Evolutionary conservation across 192 early-diverging fungal genomes (phyloP), one percentile per base, ranked within the genome.

Genomic region (Dissophora ornata): DNA sequence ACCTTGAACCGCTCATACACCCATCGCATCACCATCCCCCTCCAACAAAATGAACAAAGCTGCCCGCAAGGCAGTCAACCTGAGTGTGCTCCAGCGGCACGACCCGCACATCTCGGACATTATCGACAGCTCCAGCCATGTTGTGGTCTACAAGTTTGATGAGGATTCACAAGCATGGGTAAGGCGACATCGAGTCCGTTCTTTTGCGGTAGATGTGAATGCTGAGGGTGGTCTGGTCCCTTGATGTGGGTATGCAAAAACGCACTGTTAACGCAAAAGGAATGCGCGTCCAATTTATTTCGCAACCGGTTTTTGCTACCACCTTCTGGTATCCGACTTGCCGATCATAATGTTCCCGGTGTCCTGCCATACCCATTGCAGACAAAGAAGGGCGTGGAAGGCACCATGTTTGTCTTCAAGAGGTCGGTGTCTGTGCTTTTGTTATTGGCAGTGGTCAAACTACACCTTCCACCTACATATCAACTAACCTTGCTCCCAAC

Each of bases 61-160:
- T 19, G 87, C 88, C 30, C 83, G 89, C 44, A 86, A 86, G 48
- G 89, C 86, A 25, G 82, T 89, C 44, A 98, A 98, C 82, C 83
- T 98, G 30, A 86, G 85, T 51, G 95, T 95, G 9, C 80, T 98
- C 47, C 87, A 87, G 46, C 87, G 94, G 21, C 91, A 97, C 71
- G 96, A 98, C 78, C 68, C 84, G 13, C 60, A 83, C 63, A 95
- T 96, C 44, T 77, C 85, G 40, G 86, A 87, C 42, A 92, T 98
- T 55, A 68, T 96, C 30, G 95, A 96, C 84, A 88, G 85, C 33
- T 91, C 94, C 25, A 89, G 89, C 53, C 91, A 96, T 78, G 93
- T 92, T 22, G 94, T 95, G 30, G 88, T 96, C 12, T 98, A 98
- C 83, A 88, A 92, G 57, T 96, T 96, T 83, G 90, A 94, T 59